Conservation (phyloP, 1,139 yeast genomes). For the Hyphopichia buzzinii region DNA sequence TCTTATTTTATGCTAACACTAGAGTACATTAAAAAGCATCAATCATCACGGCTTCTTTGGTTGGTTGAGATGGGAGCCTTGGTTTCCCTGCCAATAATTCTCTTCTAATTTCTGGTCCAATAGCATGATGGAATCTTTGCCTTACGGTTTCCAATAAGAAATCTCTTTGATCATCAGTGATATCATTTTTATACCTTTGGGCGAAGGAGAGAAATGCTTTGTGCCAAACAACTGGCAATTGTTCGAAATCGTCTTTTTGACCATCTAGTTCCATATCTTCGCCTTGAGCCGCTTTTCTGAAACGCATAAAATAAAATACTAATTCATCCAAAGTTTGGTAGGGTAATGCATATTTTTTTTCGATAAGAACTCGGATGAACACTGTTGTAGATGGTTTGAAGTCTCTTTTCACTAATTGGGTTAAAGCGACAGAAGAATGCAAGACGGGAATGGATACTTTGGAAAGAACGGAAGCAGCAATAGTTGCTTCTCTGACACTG, state of each 20-base stretch:
- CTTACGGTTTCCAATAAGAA: slow-evolving; percentile 87
- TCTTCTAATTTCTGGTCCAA: slow-evolving; percentile 93
- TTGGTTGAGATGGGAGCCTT: slow-evolving; percentile 23
- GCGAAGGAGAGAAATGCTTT: slow-evolving; percentile 92
- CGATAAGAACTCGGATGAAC: slow-evolving; percentile 82
- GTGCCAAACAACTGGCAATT: slow-evolving; percentile 95
- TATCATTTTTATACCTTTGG: slow-evolving; percentile 93
- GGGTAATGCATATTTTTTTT: slow-evolving; percentile 94
- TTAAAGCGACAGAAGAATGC: slow-evolving; percentile 93
- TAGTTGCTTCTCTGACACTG: slow-evolving; percentile 89
- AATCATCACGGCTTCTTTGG: slow-evolving; percentile 36
- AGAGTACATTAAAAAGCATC: slow-evolving; percentile 31
- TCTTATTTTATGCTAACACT: slow-evolving; percentile 1
- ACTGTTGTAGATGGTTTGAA: slow-evolving; percentile 88
- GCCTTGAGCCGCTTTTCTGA: slow-evolving; percentile 54
- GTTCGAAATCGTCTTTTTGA: slow-evolving; percentile 48
- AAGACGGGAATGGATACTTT: slow-evolving; percentile 91
- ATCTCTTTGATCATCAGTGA: slow-evolving; percentile 96
- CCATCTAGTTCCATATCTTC: slow-evolving; percentile 31
- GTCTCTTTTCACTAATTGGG: slow-evolving; percentile 79
- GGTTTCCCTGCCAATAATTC: slow-evolving; percentile 81
- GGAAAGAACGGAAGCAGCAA: slow-evolving; percentile 86
- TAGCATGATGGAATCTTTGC: slow-evolving; percentile 82
- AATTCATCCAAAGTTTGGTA: slow-evolving; percentile 93
- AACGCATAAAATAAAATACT: slow-evolving; percentile 93